Conservation (phyloP, 495 filamentous ascomycete species). For the Penicilliopsis zonata region DNA sequence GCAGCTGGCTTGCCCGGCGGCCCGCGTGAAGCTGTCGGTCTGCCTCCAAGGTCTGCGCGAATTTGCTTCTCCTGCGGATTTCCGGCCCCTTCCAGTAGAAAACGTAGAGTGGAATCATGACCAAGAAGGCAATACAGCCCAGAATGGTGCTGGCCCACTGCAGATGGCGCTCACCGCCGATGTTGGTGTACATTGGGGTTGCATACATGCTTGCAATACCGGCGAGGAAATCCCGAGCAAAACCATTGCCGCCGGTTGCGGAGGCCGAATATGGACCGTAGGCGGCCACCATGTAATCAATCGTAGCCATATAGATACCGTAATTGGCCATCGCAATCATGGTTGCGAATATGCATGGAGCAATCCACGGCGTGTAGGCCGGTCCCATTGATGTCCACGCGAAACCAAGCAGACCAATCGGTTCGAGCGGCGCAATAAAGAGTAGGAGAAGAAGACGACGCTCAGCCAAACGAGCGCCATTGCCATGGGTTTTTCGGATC, state of each 20-base stretch:
- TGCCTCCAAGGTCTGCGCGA: conserved; percentile 16
- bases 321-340: conserved; percentile 52
- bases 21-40: conserved; percentile 3
- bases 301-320: conserved; percentile 58
- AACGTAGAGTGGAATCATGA: conserved; percentile 27
- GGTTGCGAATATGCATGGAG: conserved; percentile 38
- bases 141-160: conserved; percentile 24
- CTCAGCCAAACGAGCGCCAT: conserved; percentile 34
- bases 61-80: conserved; percentile 25
- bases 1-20: conserved; percentile 1
- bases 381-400: conserved; percentile 46
- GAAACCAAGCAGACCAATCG: conserved; percentile 52
- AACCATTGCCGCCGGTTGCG: conserved; percentile 53
- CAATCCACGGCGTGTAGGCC: conserved; percentile 40
- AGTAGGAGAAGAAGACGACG: conserved; percentile 36
- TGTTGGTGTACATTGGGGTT: conserved; percentile 14
- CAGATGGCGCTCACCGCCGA: conserved; percentile 11
- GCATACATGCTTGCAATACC: conserved; percentile 23
- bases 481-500: conserved; percentile 21
- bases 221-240: conserved; percentile 23
- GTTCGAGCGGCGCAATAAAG: conserved; percentile 41
- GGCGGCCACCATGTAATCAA: conserved; percentile 64
- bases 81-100: conserved; percentile 29
- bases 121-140: conserved; percentile 18
- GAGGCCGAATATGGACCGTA: conserved; percentile 64